phyloP scores from a whole-genome alignment of 768 basidiomycete genomes.

The Leccinum uliginosum region DNA sequence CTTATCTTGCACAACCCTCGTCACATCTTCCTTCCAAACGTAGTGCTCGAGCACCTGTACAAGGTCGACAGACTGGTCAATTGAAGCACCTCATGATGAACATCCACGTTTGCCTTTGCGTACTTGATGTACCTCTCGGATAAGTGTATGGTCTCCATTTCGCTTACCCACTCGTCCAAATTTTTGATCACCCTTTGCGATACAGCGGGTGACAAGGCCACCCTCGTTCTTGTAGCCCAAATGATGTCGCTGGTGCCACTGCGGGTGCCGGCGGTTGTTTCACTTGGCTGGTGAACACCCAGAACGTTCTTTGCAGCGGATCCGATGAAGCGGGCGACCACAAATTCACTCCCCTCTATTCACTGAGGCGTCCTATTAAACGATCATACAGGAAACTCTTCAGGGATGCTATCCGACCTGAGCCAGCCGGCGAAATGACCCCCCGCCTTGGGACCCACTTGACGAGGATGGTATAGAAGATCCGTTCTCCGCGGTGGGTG shows the following conservation, averaged over 20 bases:
- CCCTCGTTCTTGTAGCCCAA: constrained; percentile 19
- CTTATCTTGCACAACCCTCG: constrained; percentile 31
- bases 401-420: constrained; percentile 13
- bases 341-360: constrained; percentile 20
- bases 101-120: constrained; percentile 28
- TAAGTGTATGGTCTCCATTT: constrained; percentile 10
- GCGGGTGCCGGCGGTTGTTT: neutral
- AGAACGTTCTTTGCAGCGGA: constrained; percentile 15
- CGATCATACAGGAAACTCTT: constrained; percentile 11
- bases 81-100: constrained; percentile 30
- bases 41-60: constrained; percentile 25
- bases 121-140: constrained; percentile 32
- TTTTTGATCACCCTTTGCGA: neutral
- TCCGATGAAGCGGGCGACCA: constrained; percentile 10
- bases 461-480: constrained; percentile 26
- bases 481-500: constrained; percentile 13
- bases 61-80: constrained; percentile 22
- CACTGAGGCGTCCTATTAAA: constrained; percentile 13
- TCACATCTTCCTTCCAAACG: constrained; percentile 11
- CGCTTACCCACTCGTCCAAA: too few relatives aligned
- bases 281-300: constrained; percentile 17
- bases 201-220: constrained; percentile 19
- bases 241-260: neutral
- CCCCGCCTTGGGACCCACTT: constrained; percentile 25
- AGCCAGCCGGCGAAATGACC: constrained; percentile 14